A percentile compares a stretch with the other conserved stretches of the same genome.
Evolutionary conservation across 2,329 filamentous ascomycete genomes (phyloP).

Genomic region (Hypoxylon sp.): DNA sequence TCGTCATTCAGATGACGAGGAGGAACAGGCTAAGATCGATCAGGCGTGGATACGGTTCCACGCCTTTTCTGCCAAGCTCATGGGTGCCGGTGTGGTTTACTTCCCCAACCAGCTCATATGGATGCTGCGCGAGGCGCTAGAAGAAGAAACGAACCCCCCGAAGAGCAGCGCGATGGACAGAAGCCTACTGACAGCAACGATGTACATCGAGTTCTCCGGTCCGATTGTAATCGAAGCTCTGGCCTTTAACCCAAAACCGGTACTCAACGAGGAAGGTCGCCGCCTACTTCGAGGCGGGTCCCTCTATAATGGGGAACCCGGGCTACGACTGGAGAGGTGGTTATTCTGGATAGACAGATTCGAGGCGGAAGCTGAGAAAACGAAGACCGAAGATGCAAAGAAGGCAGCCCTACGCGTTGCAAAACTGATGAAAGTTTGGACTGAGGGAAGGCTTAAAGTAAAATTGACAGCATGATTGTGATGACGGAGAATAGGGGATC

Average conservation of each 20-base stretch:
- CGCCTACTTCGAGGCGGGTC: constrained; percentile 45
- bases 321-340: constrained; percentile 49
- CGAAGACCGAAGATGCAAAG: constrained; percentile 41
- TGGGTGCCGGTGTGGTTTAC: constrained; percentile 45
- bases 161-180: constrained; percentile 34
- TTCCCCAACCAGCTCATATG: constrained; percentile 46
- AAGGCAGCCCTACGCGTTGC: constrained; percentile 47
- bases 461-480: not conserved
- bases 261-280: constrained; percentile 40
- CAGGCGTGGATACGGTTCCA: constrained; percentile 48
- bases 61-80: constrained; percentile 50
- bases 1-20: constrained; percentile 26
- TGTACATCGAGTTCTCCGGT: constrained; percentile 52
- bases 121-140: constrained; percentile 51
- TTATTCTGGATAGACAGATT: constrained; percentile 51
- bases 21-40: constrained; percentile 29
- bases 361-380: constrained; percentile 43
- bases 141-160: constrained; percentile 38
- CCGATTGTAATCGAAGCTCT: constrained; percentile 45
- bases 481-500: not conserved
- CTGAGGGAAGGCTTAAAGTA: constrained; percentile 27
- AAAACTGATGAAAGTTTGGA: constrained; percentile 51
- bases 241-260: constrained; percentile 37
- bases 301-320: constrained; percentile 45
- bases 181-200: constrained; percentile 46